Base-by-base conservation (phyloP, 2,329 filamentous ascomycete genomes). In the Arthrobotrys entomopaga region DNA sequence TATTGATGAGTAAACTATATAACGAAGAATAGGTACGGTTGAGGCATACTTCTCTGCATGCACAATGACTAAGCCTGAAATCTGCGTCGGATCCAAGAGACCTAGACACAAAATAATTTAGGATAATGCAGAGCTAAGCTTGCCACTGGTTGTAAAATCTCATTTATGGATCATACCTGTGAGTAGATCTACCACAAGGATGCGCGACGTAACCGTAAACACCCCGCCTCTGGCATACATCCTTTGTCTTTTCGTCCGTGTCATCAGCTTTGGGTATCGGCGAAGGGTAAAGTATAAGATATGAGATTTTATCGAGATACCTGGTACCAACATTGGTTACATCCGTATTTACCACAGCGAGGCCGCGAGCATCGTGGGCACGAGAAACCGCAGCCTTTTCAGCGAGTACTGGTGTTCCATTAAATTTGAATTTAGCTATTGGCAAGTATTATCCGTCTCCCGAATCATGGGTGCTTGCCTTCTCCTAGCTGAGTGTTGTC, bases 401-500 rank as follows among this genome's bases (percentile, higher is more conserved):
- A 22, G 95, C 95, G 80, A 99, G 84, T 29, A 93, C 92, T 79
- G 59, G 19, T 22, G 29, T 34, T 34, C 6, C 7, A 7, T 7
- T 7, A 34, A 34, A 34, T 10, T 34, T 34, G 10, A 10, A 10
- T 34, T 29, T 34, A 34, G 42, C 46, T 11, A 8, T 6, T 50
- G 42, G 10, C 48, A 22, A 20, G 13, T n/a, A 40, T 19, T 24
- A 24, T n/a, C 59, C 48, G 29, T 50, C 5, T 19, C 38, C 15
- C 2, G 52, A 43, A 26, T 46, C 65, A 34, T 10, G 3, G 6
- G 10, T 7, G 29, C 80, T 22, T 79, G 84, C 83, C 83, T 83
- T 98, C 95, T 77, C 95, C 95, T 73, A 99, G 93, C 93, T 94
- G 98, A 65, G 90, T 89, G 87, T 97, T 97, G 80, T 99, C 95